Percentiles rank a stretch among this genome's conserved stretches.
phyloP scores from a whole-genome alignment of 139 green algal genomes.

The Diplosphaera chodatii region DNA sequence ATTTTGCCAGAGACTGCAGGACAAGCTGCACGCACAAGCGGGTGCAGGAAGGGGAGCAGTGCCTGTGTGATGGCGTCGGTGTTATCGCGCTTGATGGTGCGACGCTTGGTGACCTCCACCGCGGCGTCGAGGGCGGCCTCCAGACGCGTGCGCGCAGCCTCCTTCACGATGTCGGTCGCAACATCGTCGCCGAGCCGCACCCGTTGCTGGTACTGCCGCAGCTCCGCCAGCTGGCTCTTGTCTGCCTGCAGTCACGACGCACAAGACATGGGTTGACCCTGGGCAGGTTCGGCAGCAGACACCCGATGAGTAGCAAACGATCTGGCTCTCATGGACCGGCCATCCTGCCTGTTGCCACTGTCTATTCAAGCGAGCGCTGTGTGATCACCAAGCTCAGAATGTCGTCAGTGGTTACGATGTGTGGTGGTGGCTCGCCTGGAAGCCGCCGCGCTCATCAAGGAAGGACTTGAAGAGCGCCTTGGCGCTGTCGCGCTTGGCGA shows the following conservation, averaged over 20 bases:
- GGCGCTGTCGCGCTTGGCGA: constrained; percentile 77
- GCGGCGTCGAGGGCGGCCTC: constrained; percentile 62
- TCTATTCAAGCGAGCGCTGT: too few relatives aligned
- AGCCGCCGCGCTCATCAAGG: constrained; percentile 45
- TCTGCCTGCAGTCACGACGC: constrained; percentile 62
- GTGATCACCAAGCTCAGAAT: too few relatives aligned
- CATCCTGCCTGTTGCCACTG: too few relatives aligned
- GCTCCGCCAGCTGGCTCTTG: constrained; percentile 27
- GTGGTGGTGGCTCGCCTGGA: constrained; percentile 24
- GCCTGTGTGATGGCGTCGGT: constrained; percentile 20
- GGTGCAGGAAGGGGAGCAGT: too few relatives aligned
- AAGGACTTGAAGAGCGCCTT: constrained; percentile 58
- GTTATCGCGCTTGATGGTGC: constrained; percentile 27
- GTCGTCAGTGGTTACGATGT: too few relatives aligned
- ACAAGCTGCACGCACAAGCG: too few relatives aligned
- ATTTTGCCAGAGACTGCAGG: too few relatives aligned
- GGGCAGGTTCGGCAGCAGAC: too few relatives aligned
- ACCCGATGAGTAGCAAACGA: too few relatives aligned
- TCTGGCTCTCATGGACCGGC: too few relatives aligned
- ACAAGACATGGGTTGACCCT: too few relatives aligned
- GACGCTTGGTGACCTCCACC: constrained; percentile 59
- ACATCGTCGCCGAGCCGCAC: constrained; percentile 83
- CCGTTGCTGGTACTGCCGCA: constrained; percentile 58
- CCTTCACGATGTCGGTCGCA: constrained; percentile 56
- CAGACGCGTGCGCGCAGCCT: constrained; percentile 46